Base-by-base conservation (phyloP, 345 rosid genomes). In the Citrus inodora region DNA sequence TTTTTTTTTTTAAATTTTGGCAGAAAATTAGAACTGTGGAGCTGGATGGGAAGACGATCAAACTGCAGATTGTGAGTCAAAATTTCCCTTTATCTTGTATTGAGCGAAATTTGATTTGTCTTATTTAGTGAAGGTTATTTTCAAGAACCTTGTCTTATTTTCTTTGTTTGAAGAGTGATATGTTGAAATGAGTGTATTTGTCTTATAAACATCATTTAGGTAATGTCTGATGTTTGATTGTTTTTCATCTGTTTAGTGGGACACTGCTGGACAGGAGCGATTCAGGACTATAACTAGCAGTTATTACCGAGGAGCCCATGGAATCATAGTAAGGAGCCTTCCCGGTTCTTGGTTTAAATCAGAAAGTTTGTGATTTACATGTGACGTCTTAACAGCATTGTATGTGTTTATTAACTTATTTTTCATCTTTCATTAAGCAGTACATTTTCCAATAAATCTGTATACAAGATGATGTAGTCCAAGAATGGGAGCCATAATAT, bases 271-370 rank as follows among this genome's bases (percentile, higher is more conserved):
- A 60, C 96, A 93, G 76, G 98, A 93, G 84, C 92, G 98, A 40
- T 93, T 93, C 87, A 85, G 98, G 85, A 93, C 96, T 40, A 93
- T 93, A 84, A 93, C 98, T 42, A 93, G 98, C 89, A 91, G 96
- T 86, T 93, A 93, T 78, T 93, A 93, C 88, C 87, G 98, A 84
- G 98, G 98, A 72, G 98, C 98, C 53, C 98, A 93, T 85, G 98
- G 98, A 70, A 91, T 93, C 74, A 93, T 93, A 33, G 95, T 91
- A 74, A 91, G 93, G 75, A 25, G 14, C 71, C 55, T 32, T 42
- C n/a, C 61, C 13, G 6, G 4, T 32, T 40, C 11, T n/a, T 65
- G 55, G 55, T 16, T 64, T 35, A 14, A 42, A 30, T 21, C 33
- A 67, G 13, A 76, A 48, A 61, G 24, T 33, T 33, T 62, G 66